Percentiles rank a stretch among this genome's conserved stretches.
Evolutionary conservation across 306 rosid genomes (phyloP).

Genomic region (Cyclanthera cordifolia): DNA sequence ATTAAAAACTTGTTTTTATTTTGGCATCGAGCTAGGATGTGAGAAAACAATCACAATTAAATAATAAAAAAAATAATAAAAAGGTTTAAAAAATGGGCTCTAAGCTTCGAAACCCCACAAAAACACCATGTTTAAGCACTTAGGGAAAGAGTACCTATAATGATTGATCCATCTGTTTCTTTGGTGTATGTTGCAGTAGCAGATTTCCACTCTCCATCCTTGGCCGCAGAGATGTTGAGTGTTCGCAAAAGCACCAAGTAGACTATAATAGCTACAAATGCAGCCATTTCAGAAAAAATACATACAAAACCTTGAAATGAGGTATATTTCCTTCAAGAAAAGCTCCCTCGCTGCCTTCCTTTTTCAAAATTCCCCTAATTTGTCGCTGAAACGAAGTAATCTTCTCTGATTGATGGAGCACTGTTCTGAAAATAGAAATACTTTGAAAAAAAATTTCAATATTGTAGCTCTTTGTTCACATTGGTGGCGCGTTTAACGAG

Average conservation of each 20-base stretch:
- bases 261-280: slow-evolving; percentile 37
- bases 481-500: slow-evolving; percentile 39
- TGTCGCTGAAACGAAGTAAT: slow-evolving; percentile 18
- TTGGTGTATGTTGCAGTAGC: slow-evolving; percentile 80
- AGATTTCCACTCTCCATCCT: slow-evolving; percentile 58
- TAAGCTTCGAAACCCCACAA: background rate
- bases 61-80: too few relatives aligned
- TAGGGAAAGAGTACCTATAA: slow-evolving; percentile 43
- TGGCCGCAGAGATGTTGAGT: slow-evolving; percentile 21
- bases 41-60: too few relatives aligned
- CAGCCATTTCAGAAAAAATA: slow-evolving; percentile 43
- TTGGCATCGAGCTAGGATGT: too few relatives aligned
- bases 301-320: slow-evolving; percentile 9
- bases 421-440: slow-evolving; percentile 1
- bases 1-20: background rate
- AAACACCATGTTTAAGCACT: background rate
- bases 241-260: slow-evolving; percentile 38
- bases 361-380: slow-evolving; percentile 18
- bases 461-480: slow-evolving; percentile 25
- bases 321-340: slow-evolving; percentile 21
- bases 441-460: slow-evolving; percentile 30
- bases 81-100: too few relatives aligned
- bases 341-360: slow-evolving; percentile 18
- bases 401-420: slow-evolving; percentile 16
- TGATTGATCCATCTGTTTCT: slow-evolving; percentile 63